Evolutionary conservation across 2,329 filamentous ascomycete species (phyloP).

Genomic region (Diaporthe sp.): DNA sequence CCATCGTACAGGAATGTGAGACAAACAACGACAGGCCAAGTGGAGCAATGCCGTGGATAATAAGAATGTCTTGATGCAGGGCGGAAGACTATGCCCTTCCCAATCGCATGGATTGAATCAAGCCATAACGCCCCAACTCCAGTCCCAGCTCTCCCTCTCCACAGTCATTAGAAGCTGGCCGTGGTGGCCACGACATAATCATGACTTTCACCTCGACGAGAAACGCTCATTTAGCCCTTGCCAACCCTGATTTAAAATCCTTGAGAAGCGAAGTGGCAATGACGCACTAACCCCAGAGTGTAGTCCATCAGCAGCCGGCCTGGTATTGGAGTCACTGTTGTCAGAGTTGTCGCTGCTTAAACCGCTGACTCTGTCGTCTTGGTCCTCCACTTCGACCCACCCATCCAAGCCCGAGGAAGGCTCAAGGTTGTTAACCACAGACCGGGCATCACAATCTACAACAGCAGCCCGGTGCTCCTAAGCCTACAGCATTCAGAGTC

Average conservation of each 20-base stretch:
- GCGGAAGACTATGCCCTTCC: background rate
- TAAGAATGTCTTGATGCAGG: background rate
- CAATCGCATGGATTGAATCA: background rate
- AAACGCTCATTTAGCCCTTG: background rate
- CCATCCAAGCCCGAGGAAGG: background rate
- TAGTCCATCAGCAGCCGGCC: background rate
- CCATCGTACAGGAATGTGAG: background rate
- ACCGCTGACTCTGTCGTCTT: background rate
- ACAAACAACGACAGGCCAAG: background rate
- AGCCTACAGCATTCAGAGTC: too few species aligned
- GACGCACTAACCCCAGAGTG: background rate
- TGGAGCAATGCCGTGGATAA: background rate
- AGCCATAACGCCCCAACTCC: conserved; percentile 15
- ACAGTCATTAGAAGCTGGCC: background rate
- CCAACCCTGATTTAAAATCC: background rate
- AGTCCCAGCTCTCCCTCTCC: background rate
- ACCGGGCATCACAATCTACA: background rate
- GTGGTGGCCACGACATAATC: background rate
- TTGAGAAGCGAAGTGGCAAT: background rate
- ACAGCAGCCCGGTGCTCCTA: conserved; percentile 20
- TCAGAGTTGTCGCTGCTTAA: background rate
- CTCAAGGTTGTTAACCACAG: background rate
- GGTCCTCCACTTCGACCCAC: background rate
- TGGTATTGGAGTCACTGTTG: background rate
- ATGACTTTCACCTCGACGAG: background rate